A percentile compares a stretch with the other conserved stretches of the same genome.
phyloP scores from a whole-genome alignment of 2,329 filamentous ascomycete genomes.

The Ceratocystis colombiana region DNA sequence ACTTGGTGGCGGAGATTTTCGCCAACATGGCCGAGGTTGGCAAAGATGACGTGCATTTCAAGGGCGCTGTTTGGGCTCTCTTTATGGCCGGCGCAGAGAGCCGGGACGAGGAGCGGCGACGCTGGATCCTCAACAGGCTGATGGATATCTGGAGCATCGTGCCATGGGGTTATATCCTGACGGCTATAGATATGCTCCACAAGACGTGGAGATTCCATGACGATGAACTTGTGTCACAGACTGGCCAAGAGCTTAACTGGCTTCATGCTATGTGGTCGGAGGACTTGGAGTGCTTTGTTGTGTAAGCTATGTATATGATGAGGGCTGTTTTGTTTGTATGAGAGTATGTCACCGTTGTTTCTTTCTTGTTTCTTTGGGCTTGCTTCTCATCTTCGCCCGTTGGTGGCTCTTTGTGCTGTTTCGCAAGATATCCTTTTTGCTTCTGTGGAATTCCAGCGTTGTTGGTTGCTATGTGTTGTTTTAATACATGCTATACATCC shows the following conservation, averaged over 20 bases:
- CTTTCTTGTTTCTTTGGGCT: not conserved
- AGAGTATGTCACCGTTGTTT: not conserved
- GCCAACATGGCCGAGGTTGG: slow-evolving; percentile 42
- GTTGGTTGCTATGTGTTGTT: not conserved
- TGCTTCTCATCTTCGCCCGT: not conserved
- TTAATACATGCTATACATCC: not conserved
- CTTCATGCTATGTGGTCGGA: slow-evolving; percentile 37
- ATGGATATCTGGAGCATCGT: slow-evolving; percentile 38
- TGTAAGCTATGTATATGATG: slow-evolving; percentile 30
- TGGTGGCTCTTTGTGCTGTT: slow-evolving; percentile 7
- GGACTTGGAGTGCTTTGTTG: slow-evolving; percentile 40
- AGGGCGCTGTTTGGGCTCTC: slow-evolving; percentile 50
- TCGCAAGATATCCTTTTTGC: slow-evolving; percentile 10
- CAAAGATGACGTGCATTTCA: slow-evolving; percentile 44
- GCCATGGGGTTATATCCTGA: slow-evolving; percentile 44
- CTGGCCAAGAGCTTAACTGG: slow-evolving; percentile 33
- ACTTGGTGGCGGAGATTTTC: slow-evolving; percentile 43
- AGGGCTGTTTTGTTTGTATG: not conserved
- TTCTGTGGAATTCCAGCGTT: not conserved
- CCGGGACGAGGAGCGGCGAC: slow-evolving; percentile 38
- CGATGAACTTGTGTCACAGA: slow-evolving; percentile 26
- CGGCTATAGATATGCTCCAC: slow-evolving; percentile 41
- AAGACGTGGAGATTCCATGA: slow-evolving; percentile 41
- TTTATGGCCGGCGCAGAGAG: slow-evolving; percentile 50
- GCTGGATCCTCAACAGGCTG: slow-evolving; percentile 43